Evolutionary conservation across 768 basidiomycete species (phyloP).

Genomic region (Tylopilus subfusipes): DNA sequence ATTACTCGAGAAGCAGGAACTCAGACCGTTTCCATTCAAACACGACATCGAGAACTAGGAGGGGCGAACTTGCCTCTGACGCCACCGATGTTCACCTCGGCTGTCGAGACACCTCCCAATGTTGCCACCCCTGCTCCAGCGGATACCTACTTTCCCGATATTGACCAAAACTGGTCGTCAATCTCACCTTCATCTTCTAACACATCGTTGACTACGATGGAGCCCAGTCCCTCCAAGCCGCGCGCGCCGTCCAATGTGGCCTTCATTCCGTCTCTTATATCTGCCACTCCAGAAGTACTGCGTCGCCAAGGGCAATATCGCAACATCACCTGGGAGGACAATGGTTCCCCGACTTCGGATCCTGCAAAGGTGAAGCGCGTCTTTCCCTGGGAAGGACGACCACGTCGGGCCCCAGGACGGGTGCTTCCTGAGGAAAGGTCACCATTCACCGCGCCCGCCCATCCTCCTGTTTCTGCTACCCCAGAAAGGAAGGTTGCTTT

Average conservation of each 20-base stretch:
- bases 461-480: constrained; percentile 34
- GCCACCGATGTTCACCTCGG: constrained; percentile 76
- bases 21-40: constrained; percentile 22
- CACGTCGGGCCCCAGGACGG: constrained; percentile 61
- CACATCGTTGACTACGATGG: constrained; percentile 23
- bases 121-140: constrained; percentile 54
- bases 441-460: constrained; percentile 37
- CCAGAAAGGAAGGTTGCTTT: constrained; percentile 19
- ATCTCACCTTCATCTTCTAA: constrained; percentile 33
- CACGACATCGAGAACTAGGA: constrained; percentile 11
- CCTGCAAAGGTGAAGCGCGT: constrained; percentile 66
- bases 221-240: constrained; percentile 14
- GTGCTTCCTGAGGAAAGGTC: constrained; percentile 68
- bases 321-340: constrained; percentile 47
- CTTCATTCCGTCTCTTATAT: constrained; percentile 56
- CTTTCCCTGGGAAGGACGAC: constrained; percentile 94
- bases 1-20: constrained; percentile 18
- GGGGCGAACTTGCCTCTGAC: constrained; percentile 56
- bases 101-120: constrained; percentile 74
- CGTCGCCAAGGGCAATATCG: constrained; percentile 74
- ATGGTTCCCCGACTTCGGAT: constrained; percentile 60
- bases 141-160: constrained; percentile 77
- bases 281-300: constrained; percentile 63
- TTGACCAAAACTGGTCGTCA: constrained; percentile 37
- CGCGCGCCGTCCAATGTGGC: constrained; percentile 36